phyloP scores from a whole-genome alignment of 176 grass and related monocot genomes.

The Paspalum notatum region DNA sequence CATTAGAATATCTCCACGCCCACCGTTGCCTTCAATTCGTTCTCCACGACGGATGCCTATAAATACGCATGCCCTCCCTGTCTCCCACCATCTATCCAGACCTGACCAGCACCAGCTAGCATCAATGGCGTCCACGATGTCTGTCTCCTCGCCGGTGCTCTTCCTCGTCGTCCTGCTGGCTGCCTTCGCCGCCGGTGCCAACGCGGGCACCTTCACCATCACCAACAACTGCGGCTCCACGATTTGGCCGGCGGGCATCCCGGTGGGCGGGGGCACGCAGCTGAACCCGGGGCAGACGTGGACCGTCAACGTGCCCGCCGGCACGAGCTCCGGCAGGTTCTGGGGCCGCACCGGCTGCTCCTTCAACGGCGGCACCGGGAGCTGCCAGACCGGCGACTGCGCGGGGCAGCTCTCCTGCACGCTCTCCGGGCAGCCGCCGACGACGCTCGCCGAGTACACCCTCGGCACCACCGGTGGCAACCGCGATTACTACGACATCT shows the following conservation, averaged over 20 bases:
- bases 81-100: no score
- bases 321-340: background rate
- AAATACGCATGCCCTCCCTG: no score
- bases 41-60: no score
- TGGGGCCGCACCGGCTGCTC: constrained; percentile 24
- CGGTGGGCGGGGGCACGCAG: background rate
- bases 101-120: no score
- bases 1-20: no score
- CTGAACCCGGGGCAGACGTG: background rate
- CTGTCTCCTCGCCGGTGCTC: constrained; percentile 4
- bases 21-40: no score
- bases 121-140: constrained; percentile 16
- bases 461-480: background rate
- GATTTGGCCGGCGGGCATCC: constrained; percentile 51
- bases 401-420: background rate
- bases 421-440: background rate
- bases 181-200: background rate
- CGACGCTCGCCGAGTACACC: constrained; percentile 12
- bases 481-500: constrained; percentile 20
- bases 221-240: constrained; percentile 57
- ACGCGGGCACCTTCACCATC: constrained; percentile 45
- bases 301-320: background rate
- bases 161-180: constrained; percentile 27
- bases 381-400: constrained; percentile 16
- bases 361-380: constrained; percentile 14